A percentile compares a stretch with the other conserved stretches of the same genome.
These are phyloP conservation scores for Vigna nakashimae DNA, from an alignment of 306 rosid species.

Conservation along the genomic window DNA sequence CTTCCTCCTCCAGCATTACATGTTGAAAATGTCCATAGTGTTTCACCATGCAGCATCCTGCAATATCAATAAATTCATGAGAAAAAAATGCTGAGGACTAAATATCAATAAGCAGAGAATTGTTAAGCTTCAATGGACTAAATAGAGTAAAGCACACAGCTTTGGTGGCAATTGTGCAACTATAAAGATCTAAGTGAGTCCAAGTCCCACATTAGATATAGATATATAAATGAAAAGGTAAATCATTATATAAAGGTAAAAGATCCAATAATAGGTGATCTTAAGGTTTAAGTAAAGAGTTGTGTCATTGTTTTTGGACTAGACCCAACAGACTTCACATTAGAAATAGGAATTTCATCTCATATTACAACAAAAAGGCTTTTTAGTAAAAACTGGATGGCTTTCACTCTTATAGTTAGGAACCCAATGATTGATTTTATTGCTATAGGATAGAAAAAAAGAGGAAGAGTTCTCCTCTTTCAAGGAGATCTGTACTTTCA, in stretches of 20 bases:
- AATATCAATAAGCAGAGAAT: background rate
- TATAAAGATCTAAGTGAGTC: background rate
- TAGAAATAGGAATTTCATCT: constrained; percentile 24
- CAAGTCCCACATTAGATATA: too few relatives aligned
- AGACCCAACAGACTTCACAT: background rate
- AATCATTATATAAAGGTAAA: too few relatives aligned
- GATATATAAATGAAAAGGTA: too few relatives aligned
- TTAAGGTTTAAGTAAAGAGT: too few relatives aligned
- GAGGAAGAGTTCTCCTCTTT: constrained; percentile 5
- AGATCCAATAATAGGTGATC: too few relatives aligned
- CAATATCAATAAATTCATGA: constrained; percentile 34
- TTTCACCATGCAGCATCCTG: constrained; percentile 45
- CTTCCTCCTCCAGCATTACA: constrained; percentile 42
- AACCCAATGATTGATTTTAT: too few relatives aligned
- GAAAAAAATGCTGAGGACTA: background rate
- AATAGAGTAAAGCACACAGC: background rate
- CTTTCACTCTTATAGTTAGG: too few relatives aligned
- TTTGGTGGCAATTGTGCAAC: background rate
- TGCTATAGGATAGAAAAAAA: background rate
- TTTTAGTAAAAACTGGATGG: too few relatives aligned
- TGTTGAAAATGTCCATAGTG: constrained; percentile 39
- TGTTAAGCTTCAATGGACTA: constrained; percentile 1
- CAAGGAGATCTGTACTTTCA: background rate
- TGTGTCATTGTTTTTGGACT: too few relatives aligned
- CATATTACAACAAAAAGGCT: background rate